A percentile compares a stretch with the other conserved stretches of the same genome.
Conservation (phyloP, 257 asterid genomes). For the Primulina tabacum region DNA sequence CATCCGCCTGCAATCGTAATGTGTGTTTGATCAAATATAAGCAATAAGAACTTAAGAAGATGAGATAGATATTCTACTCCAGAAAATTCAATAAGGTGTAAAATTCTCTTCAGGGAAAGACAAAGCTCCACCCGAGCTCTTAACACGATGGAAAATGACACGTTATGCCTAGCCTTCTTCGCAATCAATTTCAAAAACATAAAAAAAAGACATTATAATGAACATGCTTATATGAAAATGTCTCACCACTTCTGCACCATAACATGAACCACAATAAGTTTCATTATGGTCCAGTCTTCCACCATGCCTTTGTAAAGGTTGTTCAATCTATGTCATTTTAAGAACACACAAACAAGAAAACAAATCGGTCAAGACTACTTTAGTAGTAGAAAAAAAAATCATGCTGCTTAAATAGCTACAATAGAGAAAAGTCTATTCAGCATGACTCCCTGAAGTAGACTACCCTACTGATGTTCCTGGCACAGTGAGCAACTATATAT, state of each 20-base stretch:
- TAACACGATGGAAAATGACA: not conserved
- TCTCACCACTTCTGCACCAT: constrained; percentile 83
- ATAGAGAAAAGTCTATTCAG: not conserved
- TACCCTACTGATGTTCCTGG: constrained; percentile 18
- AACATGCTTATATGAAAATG: constrained; percentile 9
- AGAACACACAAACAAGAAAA: constrained; percentile 14
- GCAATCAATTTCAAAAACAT: constrained; percentile 12
- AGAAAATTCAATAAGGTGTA: not conserved
- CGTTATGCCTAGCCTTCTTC: not conserved
- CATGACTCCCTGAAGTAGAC: constrained; percentile 6
- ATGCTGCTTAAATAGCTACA: constrained; percentile 5
- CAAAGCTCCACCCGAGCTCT: not conserved
- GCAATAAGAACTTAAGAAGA: constrained; percentile 11
- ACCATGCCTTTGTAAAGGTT: constrained; percentile 88
- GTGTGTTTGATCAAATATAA: constrained; percentile 21
- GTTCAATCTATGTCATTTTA: constrained; percentile 54
- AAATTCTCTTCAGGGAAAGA: not conserved
- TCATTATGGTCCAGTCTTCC: constrained; percentile 96
- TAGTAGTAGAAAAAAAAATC: constrained; percentile 2
- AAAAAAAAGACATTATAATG: not conserved
- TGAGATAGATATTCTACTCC: constrained; percentile 14
- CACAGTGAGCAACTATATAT: constrained; percentile 19
- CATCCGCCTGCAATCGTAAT: constrained; percentile 61
- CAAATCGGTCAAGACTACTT: constrained; percentile 20
- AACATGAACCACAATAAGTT: constrained; percentile 99